Evolutionary conservation across 805 yeast genomes (phyloP), one percentile per base, ranked within the genome.

Genomic region (Hagleromyces aurorensis): DNA sequence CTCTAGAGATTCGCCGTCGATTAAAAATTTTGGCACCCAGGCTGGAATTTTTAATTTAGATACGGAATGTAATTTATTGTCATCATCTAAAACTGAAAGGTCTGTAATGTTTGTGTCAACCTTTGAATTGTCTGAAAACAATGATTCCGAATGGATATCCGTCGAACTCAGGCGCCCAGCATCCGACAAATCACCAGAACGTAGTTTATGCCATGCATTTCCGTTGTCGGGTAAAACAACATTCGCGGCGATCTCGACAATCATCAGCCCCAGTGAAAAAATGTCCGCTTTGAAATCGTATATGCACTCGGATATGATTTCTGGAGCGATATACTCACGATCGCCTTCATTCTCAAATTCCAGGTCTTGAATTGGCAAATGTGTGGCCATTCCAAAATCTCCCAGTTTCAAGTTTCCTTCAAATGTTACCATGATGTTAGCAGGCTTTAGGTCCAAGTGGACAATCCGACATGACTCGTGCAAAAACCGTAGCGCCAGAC

Each of bases 271-370:
- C 28, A 87, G 69, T n/a, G 95, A 81, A 54, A 91, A 91, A 4
- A 91, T 77, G 54, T 91, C 98, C 1, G 97, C 97, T 30, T 89
- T 86, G 43, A 80, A 83, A 22, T 85, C 86, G 52, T 91, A 91
- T 24, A 72, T 69, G 51, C 84, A 86, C 25, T 70, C 74, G 19
- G 86, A 74, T 32, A 91, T 77, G 14, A 91, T 77, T 55, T 91
- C 98, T 1, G 98, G 98, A 0, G 98, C 97, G 58, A 91, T 91
- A 57, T 91, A 91, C 53, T 89, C 95, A 30, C 97, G 67, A 57
- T 91, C 98, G 16, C 98, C 98, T 59, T 91, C 98, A 43, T 94
- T 72, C 57, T 91, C 98, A 46, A 84, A 78, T 17, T 65, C 67
- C 4, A 47, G 47, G 18, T 51, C 68, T 27, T 72, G 72, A 12